A percentile compares a stretch with the other conserved stretches of the same genome.
Evolutionary conservation across 73 alveolate genomes (phyloP).

Genomic region (Paramecium tetraurelia): DNA sequence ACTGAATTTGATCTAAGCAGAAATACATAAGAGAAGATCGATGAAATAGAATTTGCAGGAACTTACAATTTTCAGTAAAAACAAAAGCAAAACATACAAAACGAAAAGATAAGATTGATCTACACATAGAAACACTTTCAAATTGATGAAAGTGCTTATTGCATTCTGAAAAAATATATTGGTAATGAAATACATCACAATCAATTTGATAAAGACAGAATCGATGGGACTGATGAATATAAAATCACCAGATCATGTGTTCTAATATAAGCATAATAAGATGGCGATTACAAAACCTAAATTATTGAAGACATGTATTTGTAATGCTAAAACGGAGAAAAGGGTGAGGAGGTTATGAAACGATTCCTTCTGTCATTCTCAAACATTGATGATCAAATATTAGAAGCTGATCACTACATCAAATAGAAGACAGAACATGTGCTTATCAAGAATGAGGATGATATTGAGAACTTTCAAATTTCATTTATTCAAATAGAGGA

Average conservation of each 20-base stretch:
- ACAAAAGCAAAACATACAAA: background rate
- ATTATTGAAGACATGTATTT: conserved; percentile 17
- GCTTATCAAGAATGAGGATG: background rate
- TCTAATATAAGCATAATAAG: background rate
- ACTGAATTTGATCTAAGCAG: conserved; percentile 22
- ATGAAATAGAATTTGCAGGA: background rate
- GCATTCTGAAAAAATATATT: conserved; percentile 8
- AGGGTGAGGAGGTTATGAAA: background rate
- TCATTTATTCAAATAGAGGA: background rate
- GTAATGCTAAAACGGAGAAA: background rate
- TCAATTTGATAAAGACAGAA: background rate
- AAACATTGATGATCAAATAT: background rate
- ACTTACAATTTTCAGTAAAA: background rate
- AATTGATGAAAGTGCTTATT: background rate
- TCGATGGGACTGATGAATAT: background rate
- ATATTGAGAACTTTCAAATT: background rate
- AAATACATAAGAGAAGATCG: background rate
- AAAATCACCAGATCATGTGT: background rate
- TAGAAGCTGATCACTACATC: background rate
- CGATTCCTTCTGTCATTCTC: background rate
- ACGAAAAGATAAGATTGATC: background rate
- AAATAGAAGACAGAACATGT: conserved; percentile 8
- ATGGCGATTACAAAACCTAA: background rate
- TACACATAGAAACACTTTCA: conserved; percentile 14
- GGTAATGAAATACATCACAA: conserved; percentile 3